These are phyloP conservation scores for Botrytis deweyae DNA, from an alignment of 2,329 filamentous ascomycete genomes.

Conservation along the genomic window DNA sequence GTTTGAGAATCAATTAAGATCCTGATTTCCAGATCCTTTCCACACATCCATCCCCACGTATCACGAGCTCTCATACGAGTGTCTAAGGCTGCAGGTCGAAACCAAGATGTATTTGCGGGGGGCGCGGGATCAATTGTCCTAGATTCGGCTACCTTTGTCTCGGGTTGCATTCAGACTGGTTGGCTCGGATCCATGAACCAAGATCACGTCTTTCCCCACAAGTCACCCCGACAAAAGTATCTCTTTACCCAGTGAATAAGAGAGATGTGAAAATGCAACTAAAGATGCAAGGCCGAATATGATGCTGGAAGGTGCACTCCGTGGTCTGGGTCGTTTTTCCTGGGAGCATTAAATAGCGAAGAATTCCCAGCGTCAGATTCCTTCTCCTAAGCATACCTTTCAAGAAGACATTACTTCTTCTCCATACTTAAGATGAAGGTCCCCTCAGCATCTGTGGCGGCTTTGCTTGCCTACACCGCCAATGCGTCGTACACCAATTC, in stretches of 20 bases:
- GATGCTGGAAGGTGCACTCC: conserved; percentile 17
- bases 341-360: conserved; percentile 6
- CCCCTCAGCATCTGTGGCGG: neutral
- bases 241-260: conserved; percentile 12
- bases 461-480: conserved; percentile 16
- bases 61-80: conserved; percentile 9
- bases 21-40: neutral
- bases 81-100: conserved; percentile 10
- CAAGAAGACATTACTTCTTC: neutral
- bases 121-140: conserved; percentile 10
- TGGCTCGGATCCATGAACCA: neutral
- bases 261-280: neutral
- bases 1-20: neutral
- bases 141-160: neutral
- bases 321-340: neutral
- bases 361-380: neutral
- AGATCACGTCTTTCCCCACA: neutral
- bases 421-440: conserved; percentile 16
- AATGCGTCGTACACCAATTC: conserved; percentile 16
- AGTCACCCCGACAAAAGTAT: neutral
- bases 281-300: conserved; percentile 5
- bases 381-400: neutral
- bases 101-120: conserved; percentile 12
- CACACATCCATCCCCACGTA: neutral
- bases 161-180: neutral